A percentile compares a stretch with the other conserved stretches of the same genome.
Conservation (phyloP, 768 basidiomycete species). For the Rossbeevera mucosa region DNA sequence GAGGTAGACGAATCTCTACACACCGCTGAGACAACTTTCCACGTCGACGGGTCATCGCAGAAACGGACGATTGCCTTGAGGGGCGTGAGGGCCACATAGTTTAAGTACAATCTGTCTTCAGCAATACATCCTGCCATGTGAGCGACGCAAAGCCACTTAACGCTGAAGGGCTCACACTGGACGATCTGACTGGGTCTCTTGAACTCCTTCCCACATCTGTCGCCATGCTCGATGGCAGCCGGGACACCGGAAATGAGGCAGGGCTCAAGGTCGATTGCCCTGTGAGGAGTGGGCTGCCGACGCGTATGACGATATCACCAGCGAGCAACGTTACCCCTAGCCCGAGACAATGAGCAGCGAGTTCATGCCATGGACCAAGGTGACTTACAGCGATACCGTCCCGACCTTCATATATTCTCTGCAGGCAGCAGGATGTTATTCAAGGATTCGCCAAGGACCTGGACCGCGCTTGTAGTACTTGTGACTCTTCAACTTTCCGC, state of each 20-base stretch:
- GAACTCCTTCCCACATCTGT: neutral
- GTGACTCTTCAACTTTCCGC: no score
- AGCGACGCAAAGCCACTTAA: no score
- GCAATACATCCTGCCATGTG: neutral
- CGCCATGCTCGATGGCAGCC: neutral
- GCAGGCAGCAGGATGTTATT: no score
- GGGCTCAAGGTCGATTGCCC: neutral
- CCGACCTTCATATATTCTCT: neutral
- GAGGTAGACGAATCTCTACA: neutral
- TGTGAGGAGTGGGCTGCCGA: neutral
- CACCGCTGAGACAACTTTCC: neutral
- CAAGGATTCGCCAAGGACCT: no score
- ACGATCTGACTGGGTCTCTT: neutral
- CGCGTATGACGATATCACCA: neutral
- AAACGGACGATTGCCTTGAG: neutral
- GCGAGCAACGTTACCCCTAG: neutral
- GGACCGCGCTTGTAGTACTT: no score
- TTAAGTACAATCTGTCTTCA: neutral
- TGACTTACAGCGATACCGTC: neutral
- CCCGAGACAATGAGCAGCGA: neutral
- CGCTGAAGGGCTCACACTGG: no score
- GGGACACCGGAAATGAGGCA: neutral
- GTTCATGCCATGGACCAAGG: neutral
- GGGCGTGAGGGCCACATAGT: neutral
- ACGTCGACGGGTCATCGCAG: constrained; percentile 1